A percentile compares a stretch with the other conserved stretches of the same genome.
These are phyloP conservation scores for Albatrellus ellisii DNA, from an alignment of 768 basidiomycete genomes.

Conservation along the genomic window DNA sequence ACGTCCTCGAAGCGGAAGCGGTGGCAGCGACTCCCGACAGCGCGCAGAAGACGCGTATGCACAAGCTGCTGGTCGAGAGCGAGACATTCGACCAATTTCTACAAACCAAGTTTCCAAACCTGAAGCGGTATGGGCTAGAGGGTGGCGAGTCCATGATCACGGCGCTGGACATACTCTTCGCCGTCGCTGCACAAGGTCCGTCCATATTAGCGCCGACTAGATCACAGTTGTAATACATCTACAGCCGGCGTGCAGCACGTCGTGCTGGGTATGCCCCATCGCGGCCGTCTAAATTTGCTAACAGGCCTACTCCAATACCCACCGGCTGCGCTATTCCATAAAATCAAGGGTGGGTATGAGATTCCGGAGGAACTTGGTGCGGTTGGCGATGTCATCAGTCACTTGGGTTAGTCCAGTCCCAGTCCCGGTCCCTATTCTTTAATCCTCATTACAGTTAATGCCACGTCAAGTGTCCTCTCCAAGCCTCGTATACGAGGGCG, in stretches of 20 bases:
- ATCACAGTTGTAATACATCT: not conserved
- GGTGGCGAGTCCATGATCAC: conserved; percentile 93
- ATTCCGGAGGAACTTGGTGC: conserved; percentile 50
- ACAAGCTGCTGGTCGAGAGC: conserved; percentile 55
- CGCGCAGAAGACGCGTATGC: conserved; percentile 39
- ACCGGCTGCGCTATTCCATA: conserved; percentile 66
- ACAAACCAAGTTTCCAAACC: conserved; percentile 79
- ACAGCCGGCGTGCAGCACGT: conserved; percentile 56
- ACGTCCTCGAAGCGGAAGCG: conserved; percentile 56
- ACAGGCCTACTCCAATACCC: conserved; percentile 62
- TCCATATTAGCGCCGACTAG: conserved; percentile 1
- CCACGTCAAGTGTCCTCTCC: conserved; percentile 66
- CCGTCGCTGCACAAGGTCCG: conserved; percentile 45
- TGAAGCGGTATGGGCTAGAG: conserved; percentile 81
- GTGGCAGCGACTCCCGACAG: conserved; percentile 16
- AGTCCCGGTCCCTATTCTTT: not conserved
- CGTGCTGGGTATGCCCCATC: conserved; percentile 77
- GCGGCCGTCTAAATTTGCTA: conserved; percentile 77
- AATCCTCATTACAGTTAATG: not conserved
- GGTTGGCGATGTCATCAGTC: conserved; percentile 81
- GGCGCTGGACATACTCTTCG: conserved; percentile 69
- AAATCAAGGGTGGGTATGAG: conserved; percentile 74
- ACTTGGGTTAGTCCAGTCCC: conserved; percentile 40
- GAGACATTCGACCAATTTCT: conserved; percentile 80
- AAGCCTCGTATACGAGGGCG: conserved; percentile 40